These are phyloP conservation scores for Sugiyamaella marilandica DNA, from an alignment of 805 yeast genomes.

Conservation along the genomic window DNA sequence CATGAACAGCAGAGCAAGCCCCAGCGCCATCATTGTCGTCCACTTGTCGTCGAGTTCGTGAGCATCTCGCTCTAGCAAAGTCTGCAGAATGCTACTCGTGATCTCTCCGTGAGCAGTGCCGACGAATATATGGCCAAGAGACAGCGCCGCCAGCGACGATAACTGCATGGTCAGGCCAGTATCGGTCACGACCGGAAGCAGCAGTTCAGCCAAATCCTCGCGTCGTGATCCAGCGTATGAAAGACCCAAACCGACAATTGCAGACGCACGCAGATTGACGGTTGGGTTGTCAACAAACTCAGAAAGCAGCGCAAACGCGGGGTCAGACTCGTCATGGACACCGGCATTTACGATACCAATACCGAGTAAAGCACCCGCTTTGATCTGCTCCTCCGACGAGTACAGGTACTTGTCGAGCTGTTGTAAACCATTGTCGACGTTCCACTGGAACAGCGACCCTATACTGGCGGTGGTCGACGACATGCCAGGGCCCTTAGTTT, in stretches of 20 bases:
- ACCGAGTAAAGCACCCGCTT: conserved; percentile 96
- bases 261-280: conserved; percentile 64
- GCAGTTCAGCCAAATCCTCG: conserved; percentile 69
- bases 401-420: conserved; percentile 82
- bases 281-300: conserved; percentile 71
- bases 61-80: conserved; percentile 78
- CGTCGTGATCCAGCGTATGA: conserved; percentile 94
- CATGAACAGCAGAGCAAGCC: conserved; percentile 85
- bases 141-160: conserved; percentile 79
- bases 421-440: conserved; percentile 82
- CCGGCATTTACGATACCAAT: conserved; percentile 89
- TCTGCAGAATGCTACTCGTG: conserved; percentile 85
- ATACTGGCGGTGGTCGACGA: conserved; percentile 84
- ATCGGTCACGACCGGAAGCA: conserved; percentile 81
- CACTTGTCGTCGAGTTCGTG: conserved; percentile 77
- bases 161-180: conserved; percentile 68
- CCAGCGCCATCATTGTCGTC: conserved; percentile 85
- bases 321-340: conserved; percentile 93
- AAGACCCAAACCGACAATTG: conserved; percentile 87
- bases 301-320: conserved; percentile 75
- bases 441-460: conserved; percentile 91
- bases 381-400: conserved; percentile 77
- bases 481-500: conserved; percentile 90
- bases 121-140: conserved; percentile 90
- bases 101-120: conserved; percentile 95